Conservation (phyloP, 2,329 filamentous ascomycete species). For the Paraphaeosphaeria sporulosa region DNA sequence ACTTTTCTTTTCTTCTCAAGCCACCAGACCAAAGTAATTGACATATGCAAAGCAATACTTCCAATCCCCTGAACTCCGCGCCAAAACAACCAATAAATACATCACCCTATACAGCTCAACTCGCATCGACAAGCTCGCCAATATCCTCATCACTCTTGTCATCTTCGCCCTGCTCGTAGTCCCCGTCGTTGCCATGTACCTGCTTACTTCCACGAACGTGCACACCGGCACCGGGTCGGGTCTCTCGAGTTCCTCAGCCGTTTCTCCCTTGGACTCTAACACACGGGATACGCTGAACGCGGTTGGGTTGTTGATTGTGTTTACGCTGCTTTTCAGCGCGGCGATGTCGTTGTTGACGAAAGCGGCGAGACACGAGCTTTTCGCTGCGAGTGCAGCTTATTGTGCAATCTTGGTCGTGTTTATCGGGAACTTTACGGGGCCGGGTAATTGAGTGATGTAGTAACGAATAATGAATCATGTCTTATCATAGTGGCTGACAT, state of each 20-base stretch:
- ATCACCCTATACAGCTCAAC: slow-evolving; percentile 48
- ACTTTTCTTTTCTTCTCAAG: no score
- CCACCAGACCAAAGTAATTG: background rate
- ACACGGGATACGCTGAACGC: slow-evolving; percentile 47
- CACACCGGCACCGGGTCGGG: slow-evolving; percentile 4
- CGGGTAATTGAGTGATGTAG: slow-evolving; percentile 31
- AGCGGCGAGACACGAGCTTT: slow-evolving; percentile 47
- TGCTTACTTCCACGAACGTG: slow-evolving; percentile 38
- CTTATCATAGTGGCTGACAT: no score
- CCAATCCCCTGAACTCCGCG: slow-evolving; percentile 48
- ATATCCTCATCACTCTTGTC: slow-evolving; percentile 52
- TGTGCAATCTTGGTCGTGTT: slow-evolving; percentile 51
- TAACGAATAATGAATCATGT: slow-evolving; percentile 15
- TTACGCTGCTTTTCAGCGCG: slow-evolving; percentile 49
- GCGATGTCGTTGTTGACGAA: slow-evolving; percentile 49
- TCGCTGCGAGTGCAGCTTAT: slow-evolving; percentile 50
- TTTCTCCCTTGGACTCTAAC: slow-evolving; percentile 12
- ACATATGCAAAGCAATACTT: slow-evolving; percentile 42
- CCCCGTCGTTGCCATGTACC: slow-evolving; percentile 52
- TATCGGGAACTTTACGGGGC: slow-evolving; percentile 50
- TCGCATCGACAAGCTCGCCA: slow-evolving; percentile 51
- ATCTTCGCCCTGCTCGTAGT: slow-evolving; percentile 53
- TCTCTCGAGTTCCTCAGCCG: slow-evolving; percentile 8
- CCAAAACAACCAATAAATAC: slow-evolving; percentile 44
- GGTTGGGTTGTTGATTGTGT: slow-evolving; percentile 52